Conservation (phyloP, 2,329 filamentous ascomycete species). For the Hypoxylon sp. region DNA sequence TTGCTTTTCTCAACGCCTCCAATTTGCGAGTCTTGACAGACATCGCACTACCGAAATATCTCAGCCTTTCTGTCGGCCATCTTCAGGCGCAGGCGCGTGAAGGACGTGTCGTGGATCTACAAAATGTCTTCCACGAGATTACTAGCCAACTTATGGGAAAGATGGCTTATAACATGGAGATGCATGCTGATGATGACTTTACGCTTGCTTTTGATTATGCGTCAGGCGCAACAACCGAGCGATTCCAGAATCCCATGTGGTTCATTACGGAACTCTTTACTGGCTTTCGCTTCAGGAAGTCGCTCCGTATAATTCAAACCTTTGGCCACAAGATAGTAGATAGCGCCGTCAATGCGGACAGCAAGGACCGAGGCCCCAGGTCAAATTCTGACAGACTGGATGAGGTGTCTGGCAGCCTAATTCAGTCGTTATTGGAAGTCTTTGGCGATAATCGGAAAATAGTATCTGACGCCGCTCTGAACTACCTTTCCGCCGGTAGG, state of each 20-base stretch:
- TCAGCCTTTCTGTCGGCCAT: conserved; percentile 59
- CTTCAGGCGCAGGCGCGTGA: conserved; percentile 56
- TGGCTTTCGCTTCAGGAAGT: conserved; percentile 63
- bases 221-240: conserved; percentile 70
- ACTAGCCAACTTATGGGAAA: conserved; percentile 77
- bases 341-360: conserved; percentile 64
- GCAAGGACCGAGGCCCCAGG: conserved; percentile 34
- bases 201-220: conserved; percentile 73
- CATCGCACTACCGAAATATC: conserved; percentile 68
- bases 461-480: conserved; percentile 75
- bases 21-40: conserved; percentile 72
- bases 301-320: conserved; percentile 65
- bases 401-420: conserved; percentile 68
- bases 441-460: conserved; percentile 66
- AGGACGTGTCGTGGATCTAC: conserved; percentile 65
- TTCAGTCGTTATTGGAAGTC: conserved; percentile 71
- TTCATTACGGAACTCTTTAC: conserved; percentile 69
- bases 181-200: conserved; percentile 73
- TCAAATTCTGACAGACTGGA: conserved; percentile 53
- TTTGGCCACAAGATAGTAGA: conserved; percentile 72
- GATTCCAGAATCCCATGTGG: conserved; percentile 78
- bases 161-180: conserved; percentile 79
- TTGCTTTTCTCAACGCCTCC: conserved; percentile 70
- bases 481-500: conserved; percentile 75
- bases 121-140: conserved; percentile 73